These are phyloP conservation scores for Piper betle DNA, from an alignment of 164 flowering plant genomes.

Conservation along the genomic window DNA sequence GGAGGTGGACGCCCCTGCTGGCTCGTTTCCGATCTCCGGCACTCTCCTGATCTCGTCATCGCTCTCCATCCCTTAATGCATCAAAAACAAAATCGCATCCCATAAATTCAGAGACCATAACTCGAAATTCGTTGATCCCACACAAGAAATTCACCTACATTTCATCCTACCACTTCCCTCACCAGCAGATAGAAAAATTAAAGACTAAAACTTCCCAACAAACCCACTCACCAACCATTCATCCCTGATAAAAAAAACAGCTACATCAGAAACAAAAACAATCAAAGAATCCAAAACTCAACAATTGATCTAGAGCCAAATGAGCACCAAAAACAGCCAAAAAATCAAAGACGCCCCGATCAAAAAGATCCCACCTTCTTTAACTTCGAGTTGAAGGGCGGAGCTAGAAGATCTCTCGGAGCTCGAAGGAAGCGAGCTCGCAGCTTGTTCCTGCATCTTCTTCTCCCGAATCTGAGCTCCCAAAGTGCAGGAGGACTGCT, in stretches of 20 bases:
- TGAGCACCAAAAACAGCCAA: neutral
- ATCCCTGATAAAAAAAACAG: too few species aligned
- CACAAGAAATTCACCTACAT: neutral
- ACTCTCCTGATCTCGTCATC: conserved; percentile 96
- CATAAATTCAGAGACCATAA: too few species aligned
- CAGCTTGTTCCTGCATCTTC: conserved; percentile 65
- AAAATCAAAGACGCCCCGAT: conserved; percentile 2
- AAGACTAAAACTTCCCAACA: too few species aligned
- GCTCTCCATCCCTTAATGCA: conserved; percentile 62
- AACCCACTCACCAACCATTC: too few species aligned
- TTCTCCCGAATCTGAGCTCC: neutral
- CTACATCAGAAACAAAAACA: too few species aligned
- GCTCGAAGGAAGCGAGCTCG: conserved; percentile 78
- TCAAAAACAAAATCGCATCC: neutral
- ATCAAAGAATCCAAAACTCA: too few species aligned
- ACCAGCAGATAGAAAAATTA: too few species aligned
- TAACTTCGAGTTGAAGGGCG: conserved; percentile 61
- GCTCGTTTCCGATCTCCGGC: conserved; percentile 76
- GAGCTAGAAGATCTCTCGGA: conserved; percentile 96
- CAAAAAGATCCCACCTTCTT: conserved; percentile 47
- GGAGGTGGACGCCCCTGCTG: conserved; percentile 38
- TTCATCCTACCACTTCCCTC: too few species aligned
- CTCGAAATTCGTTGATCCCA: neutral
- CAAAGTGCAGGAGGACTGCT: neutral
- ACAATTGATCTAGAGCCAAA: neutral